These are phyloP conservation scores for Prunus armeniaca DNA, from an alignment of 306 rosid genomes.

Conservation along the genomic window DNA sequence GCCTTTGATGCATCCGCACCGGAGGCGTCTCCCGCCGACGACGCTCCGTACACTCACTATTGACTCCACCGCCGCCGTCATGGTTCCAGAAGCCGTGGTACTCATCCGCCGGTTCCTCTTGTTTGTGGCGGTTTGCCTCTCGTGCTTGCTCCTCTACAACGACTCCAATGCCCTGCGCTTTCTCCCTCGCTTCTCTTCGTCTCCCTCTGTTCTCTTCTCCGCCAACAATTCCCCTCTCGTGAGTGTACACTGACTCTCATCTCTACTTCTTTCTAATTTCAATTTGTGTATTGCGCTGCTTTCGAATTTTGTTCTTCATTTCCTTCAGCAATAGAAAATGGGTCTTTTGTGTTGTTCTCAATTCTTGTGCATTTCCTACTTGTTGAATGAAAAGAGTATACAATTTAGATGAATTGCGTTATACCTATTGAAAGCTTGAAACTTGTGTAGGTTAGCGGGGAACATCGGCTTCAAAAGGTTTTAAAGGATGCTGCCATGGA, in stretches of 20 bases:
- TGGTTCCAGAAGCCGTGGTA: slow-evolving; percentile 10
- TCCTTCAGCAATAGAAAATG: neutral
- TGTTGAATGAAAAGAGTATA: neutral
- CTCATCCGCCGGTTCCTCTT: slow-evolving; percentile 24
- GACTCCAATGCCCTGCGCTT: slow-evolving; percentile 44
- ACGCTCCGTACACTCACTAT: neutral
- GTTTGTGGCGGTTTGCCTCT: slow-evolving; percentile 50
- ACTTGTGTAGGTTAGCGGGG: slow-evolving; percentile 41
- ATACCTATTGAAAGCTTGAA: neutral
- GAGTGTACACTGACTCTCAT: slow-evolving; percentile 18
- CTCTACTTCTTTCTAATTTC: neutral
- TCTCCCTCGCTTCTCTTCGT: slow-evolving; percentile 37
- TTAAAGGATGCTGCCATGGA: slow-evolving; percentile 71
- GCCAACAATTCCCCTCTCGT: slow-evolving; percentile 34
- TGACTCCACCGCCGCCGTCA: neutral
- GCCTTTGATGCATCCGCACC: slow-evolving; percentile 8
- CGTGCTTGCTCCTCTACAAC: slow-evolving; percentile 43
- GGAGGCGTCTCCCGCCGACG: slow-evolving; percentile 13
- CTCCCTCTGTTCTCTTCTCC: slow-evolving; percentile 34
- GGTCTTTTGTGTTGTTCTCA: neutral
- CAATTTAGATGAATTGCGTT: neutral
- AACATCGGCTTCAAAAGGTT: slow-evolving; percentile 54
- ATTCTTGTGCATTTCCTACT: neutral
- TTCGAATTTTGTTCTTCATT: neutral
- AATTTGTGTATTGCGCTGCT: neutral